Conservation (phyloP, 257 asterid species). For the Henckelia pumila region DNA sequence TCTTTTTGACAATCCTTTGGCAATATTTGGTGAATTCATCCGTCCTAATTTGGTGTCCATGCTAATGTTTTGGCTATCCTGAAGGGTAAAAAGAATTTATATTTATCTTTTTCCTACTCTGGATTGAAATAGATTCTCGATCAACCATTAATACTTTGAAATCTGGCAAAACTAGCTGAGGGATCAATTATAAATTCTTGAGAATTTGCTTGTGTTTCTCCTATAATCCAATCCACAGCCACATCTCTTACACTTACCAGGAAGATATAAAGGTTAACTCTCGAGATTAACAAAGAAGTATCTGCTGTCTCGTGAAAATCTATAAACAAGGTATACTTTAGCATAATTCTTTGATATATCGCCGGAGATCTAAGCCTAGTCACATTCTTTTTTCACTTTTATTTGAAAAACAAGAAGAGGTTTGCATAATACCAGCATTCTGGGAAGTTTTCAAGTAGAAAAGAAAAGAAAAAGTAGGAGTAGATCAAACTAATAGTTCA, state of each 20-base stretch:
- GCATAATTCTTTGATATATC: neutral
- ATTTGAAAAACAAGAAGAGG: neutral
- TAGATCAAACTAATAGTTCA: slow-evolving; percentile 12
- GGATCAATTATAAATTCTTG: neutral
- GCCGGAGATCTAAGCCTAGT: neutral
- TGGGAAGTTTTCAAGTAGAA: neutral
- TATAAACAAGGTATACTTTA: neutral
- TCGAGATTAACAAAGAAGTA: neutral
- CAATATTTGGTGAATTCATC: too few relatives aligned
- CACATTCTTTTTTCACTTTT: neutral
- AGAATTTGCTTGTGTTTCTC: neutral
- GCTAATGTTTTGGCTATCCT: neutral
- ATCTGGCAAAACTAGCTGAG: neutral
- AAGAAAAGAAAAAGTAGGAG: neutral
- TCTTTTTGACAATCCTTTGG: neutral
- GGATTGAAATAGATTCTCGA: neutral
- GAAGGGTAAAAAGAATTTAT: neutral
- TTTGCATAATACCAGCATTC: neutral
- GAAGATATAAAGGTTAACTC: too few relatives aligned
- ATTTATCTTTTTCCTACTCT: neutral
- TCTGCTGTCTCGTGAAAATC: neutral
- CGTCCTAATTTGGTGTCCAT: neutral
- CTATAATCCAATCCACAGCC: neutral
- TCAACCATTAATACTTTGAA: neutral
- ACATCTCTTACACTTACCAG: neutral